These are phyloP conservation scores for Solidago caesia DNA, from an alignment of 129 eudicot genomes.

Conservation along the genomic window DNA sequence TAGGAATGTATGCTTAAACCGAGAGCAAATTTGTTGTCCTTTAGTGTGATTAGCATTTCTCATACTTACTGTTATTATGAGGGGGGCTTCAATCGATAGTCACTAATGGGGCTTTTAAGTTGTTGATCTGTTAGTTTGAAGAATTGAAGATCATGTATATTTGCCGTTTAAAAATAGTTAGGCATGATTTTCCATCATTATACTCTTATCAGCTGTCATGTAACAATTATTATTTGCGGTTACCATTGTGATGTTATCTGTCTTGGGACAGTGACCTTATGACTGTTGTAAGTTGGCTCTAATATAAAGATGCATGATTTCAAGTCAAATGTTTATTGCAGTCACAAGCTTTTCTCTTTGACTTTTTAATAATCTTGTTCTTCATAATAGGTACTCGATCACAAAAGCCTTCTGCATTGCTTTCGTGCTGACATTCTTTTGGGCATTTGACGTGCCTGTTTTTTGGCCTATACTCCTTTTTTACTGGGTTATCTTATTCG, in stretches of 20 bases:
- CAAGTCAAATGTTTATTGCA: neutral
- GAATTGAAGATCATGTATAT: neutral
- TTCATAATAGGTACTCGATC: conserved; percentile 71
- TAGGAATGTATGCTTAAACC: conserved; percentile 1
- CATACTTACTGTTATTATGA: too few relatives aligned
- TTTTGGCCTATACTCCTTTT: conserved; percentile 96
- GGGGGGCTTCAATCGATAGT: too few relatives aligned
- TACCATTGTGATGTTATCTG: neutral
- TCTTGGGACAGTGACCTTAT: neutral
- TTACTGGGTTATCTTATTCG: conserved; percentile 84
- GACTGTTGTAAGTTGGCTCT: neutral
- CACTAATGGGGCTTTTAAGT: neutral
- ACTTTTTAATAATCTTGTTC: neutral
- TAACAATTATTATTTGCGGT: neutral
- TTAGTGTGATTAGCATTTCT: neutral
- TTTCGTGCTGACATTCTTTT: conserved; percentile 77
- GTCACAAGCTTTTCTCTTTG: neutral
- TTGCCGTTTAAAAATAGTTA: neutral
- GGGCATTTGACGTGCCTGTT: conserved; percentile 93
- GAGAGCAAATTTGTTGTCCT: neutral
- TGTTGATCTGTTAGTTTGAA: conserved; percentile 4
- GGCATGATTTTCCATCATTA: conserved; percentile 10
- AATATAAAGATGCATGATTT: neutral
- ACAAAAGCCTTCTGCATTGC: conserved; percentile 89
- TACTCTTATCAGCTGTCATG: neutral